Evolutionary conservation across 306 rosid species (phyloP), one percentile per base, ranked within the genome.

Genomic region (Trifolium subterraneum): DNA sequence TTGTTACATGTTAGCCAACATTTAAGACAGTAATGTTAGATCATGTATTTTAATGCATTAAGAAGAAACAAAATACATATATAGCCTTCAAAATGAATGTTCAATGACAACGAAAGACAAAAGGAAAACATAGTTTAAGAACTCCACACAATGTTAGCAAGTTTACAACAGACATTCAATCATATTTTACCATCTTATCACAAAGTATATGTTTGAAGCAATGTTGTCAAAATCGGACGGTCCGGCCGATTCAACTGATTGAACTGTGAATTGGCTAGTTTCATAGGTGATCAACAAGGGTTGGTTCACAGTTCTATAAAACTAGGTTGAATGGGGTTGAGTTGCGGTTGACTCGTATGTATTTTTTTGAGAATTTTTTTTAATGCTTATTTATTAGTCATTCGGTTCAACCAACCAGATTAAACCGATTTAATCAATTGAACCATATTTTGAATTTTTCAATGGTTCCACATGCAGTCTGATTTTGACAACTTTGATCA

Each of bases 1-100:
- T 20, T 63, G 65, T 76, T 82, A 79, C n/a, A 35, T 55, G 55
- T 64, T 48, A 78, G 31, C 38, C 12, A 58, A 56, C 31, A 45
- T 36, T 56, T 42, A 33, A 73, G 71, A 82, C 71, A 72, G 3
- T 15, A 74, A 61, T 65, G 47, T 61, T 29, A 63, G 55, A 68
- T 70, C 38, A 63, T 36, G 73, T 14, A 20, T 70, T 41, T 67
- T 31, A 79, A 44, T 62, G 55, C 52, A 65, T 23, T 7, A 38
- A 3, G 47, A 73, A 3, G 45, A 58, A 54, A n/a, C 47, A 68
- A 62, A 67, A 27, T n/a, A 41, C n/a, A 11, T 45, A 13, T 3
- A 3, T 64, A 42, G 39, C n/a, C 36, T 47, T 64, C 16, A 8
- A 35, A 47, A 58, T 5, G 0, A 5, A 48, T 48, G 19, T n/a